Conservation (phyloP, 2,329 filamentous ascomycete species). For the Trichoderma atroviride region DNA sequence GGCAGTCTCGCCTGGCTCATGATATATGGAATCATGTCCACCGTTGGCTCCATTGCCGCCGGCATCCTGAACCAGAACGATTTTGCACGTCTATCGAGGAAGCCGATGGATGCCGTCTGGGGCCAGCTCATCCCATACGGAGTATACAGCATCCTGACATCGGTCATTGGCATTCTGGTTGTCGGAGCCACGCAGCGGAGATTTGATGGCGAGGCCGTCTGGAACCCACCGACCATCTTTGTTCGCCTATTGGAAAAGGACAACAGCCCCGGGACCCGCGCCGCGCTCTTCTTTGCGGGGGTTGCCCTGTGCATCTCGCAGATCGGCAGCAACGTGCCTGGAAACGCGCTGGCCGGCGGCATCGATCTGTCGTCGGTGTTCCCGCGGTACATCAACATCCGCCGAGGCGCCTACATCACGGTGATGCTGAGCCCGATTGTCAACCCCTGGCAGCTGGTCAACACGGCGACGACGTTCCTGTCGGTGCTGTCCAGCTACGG, state of each 20-base stretch:
- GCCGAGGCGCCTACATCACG: slow-evolving; percentile 43
- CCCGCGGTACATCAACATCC: slow-evolving; percentile 44
- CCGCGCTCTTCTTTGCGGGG: slow-evolving; percentile 45
- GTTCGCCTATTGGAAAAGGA: slow-evolving; percentile 38
- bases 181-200: slow-evolving; percentile 45
- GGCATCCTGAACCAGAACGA: slow-evolving; percentile 46
- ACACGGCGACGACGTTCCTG: slow-evolving; percentile 42
- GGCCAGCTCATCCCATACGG: slow-evolving; percentile 43
- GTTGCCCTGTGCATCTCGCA: slow-evolving; percentile 42
- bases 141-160: slow-evolving; percentile 41
- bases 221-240: slow-evolving; percentile 44
- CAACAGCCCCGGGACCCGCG: slow-evolving; percentile 39
- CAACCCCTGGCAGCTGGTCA: slow-evolving; percentile 45
- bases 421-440: slow-evolving; percentile 42
- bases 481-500: slow-evolving; percentile 43
- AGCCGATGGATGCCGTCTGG: slow-evolving; percentile 39
- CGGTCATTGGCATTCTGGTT: slow-evolving; percentile 46
- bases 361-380: slow-evolving; percentile 46
- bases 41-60: slow-evolving; percentile 43
- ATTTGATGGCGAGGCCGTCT: slow-evolving; percentile 42
- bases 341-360: slow-evolving; percentile 44
- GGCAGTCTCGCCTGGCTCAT: slow-evolving; percentile 42
- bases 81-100: slow-evolving; percentile 41
- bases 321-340: slow-evolving; percentile 43
- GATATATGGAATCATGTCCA: slow-evolving; percentile 43